Evolutionary conservation across 2,329 filamentous ascomycete genomes (phyloP).

Genomic region (Neofusicoccum laricinum): DNA sequence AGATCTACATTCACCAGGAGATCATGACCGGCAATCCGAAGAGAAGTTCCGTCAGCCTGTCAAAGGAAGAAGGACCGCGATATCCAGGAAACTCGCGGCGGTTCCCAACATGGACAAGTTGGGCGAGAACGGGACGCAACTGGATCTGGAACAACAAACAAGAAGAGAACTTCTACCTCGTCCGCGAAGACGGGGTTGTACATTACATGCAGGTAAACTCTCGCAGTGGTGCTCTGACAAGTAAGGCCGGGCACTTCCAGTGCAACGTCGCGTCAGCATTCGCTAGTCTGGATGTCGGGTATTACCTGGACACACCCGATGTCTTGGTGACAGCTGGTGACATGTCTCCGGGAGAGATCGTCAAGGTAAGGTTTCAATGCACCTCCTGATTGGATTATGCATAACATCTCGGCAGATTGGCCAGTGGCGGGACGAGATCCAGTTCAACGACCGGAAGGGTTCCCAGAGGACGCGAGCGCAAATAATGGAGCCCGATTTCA

Average conservation of each 20-base stretch:
- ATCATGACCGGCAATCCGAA: slow-evolving; percentile 40
- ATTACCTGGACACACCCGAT: slow-evolving; percentile 61
- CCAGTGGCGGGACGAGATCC: slow-evolving; percentile 16
- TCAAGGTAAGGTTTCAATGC: slow-evolving; percentile 54
- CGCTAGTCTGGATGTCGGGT: slow-evolving; percentile 63
- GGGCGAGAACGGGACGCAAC: slow-evolving; percentile 72
- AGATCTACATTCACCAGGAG: slow-evolving; percentile 37
- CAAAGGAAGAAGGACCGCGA: slow-evolving; percentile 45
- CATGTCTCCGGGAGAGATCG: slow-evolving; percentile 73
- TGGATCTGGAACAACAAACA: slow-evolving; percentile 55
- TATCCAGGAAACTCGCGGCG: slow-evolving; percentile 30
- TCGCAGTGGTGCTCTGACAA: slow-evolving; percentile 39
- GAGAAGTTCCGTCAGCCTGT: slow-evolving; percentile 19
- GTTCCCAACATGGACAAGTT: slow-evolving; percentile 72
- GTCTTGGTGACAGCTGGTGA: slow-evolving; percentile 78
- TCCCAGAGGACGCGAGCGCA: slow-evolving; percentile 40
- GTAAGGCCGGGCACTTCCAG: slow-evolving; percentile 56
- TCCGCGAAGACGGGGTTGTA: slow-evolving; percentile 81
- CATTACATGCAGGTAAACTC: slow-evolving; percentile 66
- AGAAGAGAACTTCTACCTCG: slow-evolving; percentile 80
- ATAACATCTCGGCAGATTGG: slow-evolving; percentile 5
- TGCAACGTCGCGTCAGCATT: slow-evolving; percentile 81
- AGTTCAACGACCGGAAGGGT: slow-evolving; percentile 23
- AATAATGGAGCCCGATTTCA: slow-evolving; percentile 46
- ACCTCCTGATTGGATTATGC: background rate